A percentile compares a stretch with the other conserved stretches of the same genome.
These are phyloP conservation scores for Aspergillus sp. DNA, from an alignment of 2,329 filamentous ascomycete genomes.

Conservation along the genomic window DNA sequence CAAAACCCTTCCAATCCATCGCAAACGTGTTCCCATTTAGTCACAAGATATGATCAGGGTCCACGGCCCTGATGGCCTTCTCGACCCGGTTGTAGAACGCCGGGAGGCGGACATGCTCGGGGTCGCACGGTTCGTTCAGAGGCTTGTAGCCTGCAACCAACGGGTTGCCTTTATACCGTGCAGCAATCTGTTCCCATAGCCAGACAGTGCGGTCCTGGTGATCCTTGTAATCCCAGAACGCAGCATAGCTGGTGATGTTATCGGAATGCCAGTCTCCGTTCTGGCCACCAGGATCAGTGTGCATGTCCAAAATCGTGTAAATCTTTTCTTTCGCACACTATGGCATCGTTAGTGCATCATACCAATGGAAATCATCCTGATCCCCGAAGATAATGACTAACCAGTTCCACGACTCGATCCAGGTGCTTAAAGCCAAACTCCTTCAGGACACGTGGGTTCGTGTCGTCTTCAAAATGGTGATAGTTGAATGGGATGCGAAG, in stretches of 20 bases:
- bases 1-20: conserved; percentile 47
- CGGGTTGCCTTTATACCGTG: conserved; percentile 45
- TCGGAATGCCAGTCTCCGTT: conserved; percentile 54
- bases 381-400: conserved; percentile 11
- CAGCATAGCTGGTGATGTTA: conserved; percentile 45
- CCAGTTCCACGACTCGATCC: conserved; percentile 47
- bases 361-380: neutral
- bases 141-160: conserved; percentile 55
- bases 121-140: conserved; percentile 53
- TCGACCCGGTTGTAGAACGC: conserved; percentile 49
- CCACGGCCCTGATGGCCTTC: conserved; percentile 46
- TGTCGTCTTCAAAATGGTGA: conserved; percentile 51
- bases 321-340: conserved; percentile 47
- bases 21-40: conserved; percentile 47
- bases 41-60: conserved; percentile 48
- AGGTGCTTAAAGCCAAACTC: conserved; percentile 48
- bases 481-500: conserved; percentile 63
- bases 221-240: conserved; percentile 53
- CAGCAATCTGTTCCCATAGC: conserved; percentile 50
- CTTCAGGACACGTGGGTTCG: conserved; percentile 48
- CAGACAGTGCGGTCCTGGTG: conserved; percentile 51
- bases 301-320: conserved; percentile 53
- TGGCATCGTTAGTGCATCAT: neutral
- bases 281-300: conserved; percentile 50
- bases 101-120: conserved; percentile 45